A percentile compares a stretch with the other conserved stretches of the same genome.
Conservation (phyloP, 2,329 filamentous ascomycete genomes). For the Podosphaera xanthii region DNA sequence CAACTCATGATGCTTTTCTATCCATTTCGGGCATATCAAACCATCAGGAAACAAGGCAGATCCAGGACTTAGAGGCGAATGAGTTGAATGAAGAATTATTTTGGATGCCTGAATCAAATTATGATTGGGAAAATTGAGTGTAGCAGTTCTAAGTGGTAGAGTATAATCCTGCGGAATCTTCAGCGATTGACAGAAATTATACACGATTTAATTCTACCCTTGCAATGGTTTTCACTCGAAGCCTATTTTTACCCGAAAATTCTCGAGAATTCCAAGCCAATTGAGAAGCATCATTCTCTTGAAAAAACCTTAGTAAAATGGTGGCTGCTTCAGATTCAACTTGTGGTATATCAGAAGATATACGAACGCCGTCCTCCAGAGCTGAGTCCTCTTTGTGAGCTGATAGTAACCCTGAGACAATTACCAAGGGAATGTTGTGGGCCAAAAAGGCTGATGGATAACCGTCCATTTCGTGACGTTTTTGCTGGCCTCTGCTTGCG, state of each 20-base stretch:
- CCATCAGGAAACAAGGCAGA: conserved; percentile 80
- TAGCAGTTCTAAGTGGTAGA: conserved; percentile 33
- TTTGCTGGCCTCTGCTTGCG: not conserved
- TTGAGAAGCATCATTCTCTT: conserved; percentile 37
- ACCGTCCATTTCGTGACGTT: conserved; percentile 39
- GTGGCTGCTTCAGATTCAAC: conserved; percentile 42
- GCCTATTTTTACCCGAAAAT: conserved; percentile 25
- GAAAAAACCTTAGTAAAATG: conserved; percentile 41
- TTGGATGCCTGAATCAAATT: conserved; percentile 20
- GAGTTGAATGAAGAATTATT: conserved; percentile 60
- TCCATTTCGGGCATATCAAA: conserved; percentile 59
- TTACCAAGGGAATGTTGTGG: conserved; percentile 67
- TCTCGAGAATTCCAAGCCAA: conserved; percentile 44
- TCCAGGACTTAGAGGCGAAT: conserved; percentile 68
- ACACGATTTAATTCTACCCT: conserved; percentile 36
- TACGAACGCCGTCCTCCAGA: conserved; percentile 18
- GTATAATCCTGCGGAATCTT: conserved; percentile 22
- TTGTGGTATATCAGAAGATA: conserved; percentile 48
- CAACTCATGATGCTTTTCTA: conserved; percentile 68
- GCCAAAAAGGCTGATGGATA: conserved; percentile 60
- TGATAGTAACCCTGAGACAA: conserved; percentile 52
- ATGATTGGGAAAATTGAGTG: conserved; percentile 25
- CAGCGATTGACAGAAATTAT: conserved; percentile 10
- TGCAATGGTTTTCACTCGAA: conserved; percentile 51
- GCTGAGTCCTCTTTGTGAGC: conserved; percentile 19